A percentile compares a stretch with the other conserved stretches of the same genome.
These are phyloP conservation scores for Protostelium mycophagum DNA, from an alignment of 78 protist species.

Conservation along the genomic window DNA sequence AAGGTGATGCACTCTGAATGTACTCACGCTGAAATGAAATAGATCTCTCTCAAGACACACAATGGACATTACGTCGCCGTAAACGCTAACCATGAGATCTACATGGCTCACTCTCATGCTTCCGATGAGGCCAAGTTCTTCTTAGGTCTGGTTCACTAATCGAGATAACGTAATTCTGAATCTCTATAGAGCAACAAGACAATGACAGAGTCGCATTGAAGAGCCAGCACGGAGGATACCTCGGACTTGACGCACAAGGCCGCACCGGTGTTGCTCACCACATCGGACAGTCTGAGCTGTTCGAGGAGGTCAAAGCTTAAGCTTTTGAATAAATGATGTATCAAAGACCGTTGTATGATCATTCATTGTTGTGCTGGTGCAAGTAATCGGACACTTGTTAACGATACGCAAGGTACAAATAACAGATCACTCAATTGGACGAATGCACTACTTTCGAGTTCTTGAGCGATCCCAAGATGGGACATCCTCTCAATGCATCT, in stretches of 20 bases:
- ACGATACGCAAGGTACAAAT: too few relatives aligned
- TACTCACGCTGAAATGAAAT: too few relatives aligned
- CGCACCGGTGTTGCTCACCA: not conserved
- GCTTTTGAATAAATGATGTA: not conserved
- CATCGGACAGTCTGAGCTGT: not conserved
- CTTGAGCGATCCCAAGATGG: too few relatives aligned
- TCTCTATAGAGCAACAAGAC: not conserved
- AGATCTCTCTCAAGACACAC: not conserved
- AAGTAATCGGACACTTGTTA: too few relatives aligned
- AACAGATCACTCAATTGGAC: too few relatives aligned
- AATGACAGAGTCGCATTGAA: not conserved
- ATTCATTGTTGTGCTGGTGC: too few relatives aligned
- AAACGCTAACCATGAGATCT: not conserved
- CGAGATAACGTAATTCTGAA: not conserved
- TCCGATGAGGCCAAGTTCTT: not conserved
- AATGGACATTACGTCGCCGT: not conserved
- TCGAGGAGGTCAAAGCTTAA: not conserved
- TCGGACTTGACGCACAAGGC: not conserved
- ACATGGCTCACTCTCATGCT: not conserved
- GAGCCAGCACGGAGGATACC: not conserved
- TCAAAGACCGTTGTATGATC: too few relatives aligned
- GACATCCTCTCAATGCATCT: too few relatives aligned
- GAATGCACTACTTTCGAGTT: too few relatives aligned
- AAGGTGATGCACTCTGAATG: too few relatives aligned
- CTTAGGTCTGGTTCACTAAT: not conserved